These are phyloP conservation scores for Penicillium manginii DNA, from an alignment of 495 filamentous ascomycete genomes.

Conservation along the genomic window DNA sequence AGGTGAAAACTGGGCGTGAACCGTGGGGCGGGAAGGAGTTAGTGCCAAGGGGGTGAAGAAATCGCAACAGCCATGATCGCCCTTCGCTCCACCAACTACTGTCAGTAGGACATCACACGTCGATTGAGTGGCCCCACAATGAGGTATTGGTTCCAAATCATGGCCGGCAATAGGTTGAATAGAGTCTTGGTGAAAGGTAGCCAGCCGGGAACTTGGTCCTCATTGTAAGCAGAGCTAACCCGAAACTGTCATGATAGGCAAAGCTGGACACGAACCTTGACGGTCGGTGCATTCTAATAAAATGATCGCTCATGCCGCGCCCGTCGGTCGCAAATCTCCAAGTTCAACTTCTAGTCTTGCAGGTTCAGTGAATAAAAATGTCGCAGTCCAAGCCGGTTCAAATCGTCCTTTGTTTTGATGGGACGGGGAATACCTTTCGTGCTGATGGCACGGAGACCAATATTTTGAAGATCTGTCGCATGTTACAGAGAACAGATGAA, in stretches of 20 bases:
- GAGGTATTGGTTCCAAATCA: not conserved
- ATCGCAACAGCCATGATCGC: not conserved
- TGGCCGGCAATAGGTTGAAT: not conserved
- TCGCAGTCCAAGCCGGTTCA: not conserved
- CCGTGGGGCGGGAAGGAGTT: not conserved
- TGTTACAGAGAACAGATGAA: conserved; percentile 37
- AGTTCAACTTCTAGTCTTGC: not conserved
- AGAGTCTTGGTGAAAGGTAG: not conserved
- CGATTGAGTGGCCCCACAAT: not conserved
- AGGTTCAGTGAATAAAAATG: not conserved
- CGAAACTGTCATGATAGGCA: conserved; percentile 2
- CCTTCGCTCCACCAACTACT: conserved; percentile 6
- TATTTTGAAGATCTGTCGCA: conserved; percentile 46
- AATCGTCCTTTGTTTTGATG: conserved; percentile 49
- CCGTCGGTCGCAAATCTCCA: not conserved
- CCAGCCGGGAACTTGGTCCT: not conserved
- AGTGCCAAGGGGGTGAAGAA: conserved; percentile 4
- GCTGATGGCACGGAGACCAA: conserved; percentile 45
- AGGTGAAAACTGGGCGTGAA: not conserved
- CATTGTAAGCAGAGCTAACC: not conserved
- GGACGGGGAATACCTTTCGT: conserved; percentile 47
- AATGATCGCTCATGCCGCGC: not conserved
- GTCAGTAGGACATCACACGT: not conserved
- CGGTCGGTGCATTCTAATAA: conserved; percentile 1
- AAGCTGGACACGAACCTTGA: conserved; percentile 1